These are phyloP conservation scores for Ascochyta koolunga DNA, from an alignment of 2,329 filamentous ascomycete genomes.

Conservation along the genomic window DNA sequence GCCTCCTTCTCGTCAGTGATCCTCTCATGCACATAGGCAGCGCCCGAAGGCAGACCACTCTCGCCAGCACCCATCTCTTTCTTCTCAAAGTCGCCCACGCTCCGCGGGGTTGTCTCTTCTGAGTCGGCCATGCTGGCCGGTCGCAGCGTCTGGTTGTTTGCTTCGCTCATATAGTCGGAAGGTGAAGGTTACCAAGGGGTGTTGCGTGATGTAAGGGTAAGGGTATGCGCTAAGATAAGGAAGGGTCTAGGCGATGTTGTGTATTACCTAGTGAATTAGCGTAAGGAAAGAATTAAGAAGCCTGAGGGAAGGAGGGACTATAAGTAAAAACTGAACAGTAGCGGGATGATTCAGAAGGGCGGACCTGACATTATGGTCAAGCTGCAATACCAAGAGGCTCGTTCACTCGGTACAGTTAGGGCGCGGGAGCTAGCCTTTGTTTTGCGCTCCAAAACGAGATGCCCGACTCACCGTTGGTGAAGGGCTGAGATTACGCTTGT, in stretches of 20 bases:
- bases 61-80: constrained; percentile 31
- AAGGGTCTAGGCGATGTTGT: not conserved
- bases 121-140: constrained; percentile 41
- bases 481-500: constrained; percentile 10
- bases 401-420: constrained; percentile 15
- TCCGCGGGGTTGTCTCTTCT: constrained; percentile 40
- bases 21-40: constrained; percentile 26
- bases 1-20: constrained; percentile 17
- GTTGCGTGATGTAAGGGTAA: not conserved
- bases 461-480: constrained; percentile 5
- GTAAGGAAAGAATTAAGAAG: not conserved
- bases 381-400: constrained; percentile 13
- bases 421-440: constrained; percentile 17
- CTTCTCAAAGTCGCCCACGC: constrained; percentile 32
- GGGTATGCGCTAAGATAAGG: constrained; percentile 6
- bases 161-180: constrained; percentile 27
- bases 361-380: constrained; percentile 15
- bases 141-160: constrained; percentile 31
- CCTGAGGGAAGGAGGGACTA: constrained; percentile 20
- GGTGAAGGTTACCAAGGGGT: not conserved
- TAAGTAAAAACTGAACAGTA: constrained; percentile 19
- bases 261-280: not conserved
- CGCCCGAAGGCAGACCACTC: constrained; percentile 30
- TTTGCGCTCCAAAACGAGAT: constrained; percentile 4
- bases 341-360: constrained; percentile 11